Evolutionary conservation across 2,329 filamentous ascomycete genomes (phyloP).

Genomic region (Aspergillus sp.): DNA sequence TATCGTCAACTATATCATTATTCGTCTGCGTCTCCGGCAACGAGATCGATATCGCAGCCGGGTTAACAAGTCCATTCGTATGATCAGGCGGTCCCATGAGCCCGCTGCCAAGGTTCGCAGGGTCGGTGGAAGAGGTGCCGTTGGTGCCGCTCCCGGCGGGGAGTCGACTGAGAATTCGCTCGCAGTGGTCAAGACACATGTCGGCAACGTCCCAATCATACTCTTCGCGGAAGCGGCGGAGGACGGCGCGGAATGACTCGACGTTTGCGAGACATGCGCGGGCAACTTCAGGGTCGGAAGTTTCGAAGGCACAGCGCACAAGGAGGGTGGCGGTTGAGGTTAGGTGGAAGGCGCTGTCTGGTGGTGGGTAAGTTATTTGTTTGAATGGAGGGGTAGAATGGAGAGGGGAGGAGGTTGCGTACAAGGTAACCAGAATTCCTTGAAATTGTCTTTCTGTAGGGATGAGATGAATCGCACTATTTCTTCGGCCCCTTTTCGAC

Average conservation of each 20-base stretch:
- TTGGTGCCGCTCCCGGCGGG: conserved; percentile 28
- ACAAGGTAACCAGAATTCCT: conserved; percentile 55
- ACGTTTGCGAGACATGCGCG: conserved; percentile 49
- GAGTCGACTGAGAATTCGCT: conserved; percentile 44
- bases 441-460: conserved; percentile 47
- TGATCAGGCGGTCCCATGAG: conserved; percentile 18
- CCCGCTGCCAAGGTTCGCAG: conserved; percentile 8
- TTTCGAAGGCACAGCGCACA: conserved; percentile 53
- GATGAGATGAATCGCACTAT: conserved; percentile 52
- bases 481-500: conserved; percentile 44
- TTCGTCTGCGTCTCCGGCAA: conserved; percentile 46
- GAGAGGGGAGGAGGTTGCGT: conserved; percentile 16
- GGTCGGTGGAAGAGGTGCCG: conserved; percentile 3
- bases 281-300: conserved; percentile 47
- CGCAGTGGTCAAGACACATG: conserved; percentile 53
- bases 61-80: conserved; percentile 33
- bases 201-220: conserved; percentile 58
- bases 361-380: conserved; percentile 4
- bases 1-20: conserved; percentile 47
- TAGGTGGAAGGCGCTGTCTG: conserved; percentile 53
- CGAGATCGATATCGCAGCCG: conserved; percentile 40
- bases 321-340: conserved; percentile 56
- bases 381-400: neutral
- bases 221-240: conserved; percentile 49
- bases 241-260: conserved; percentile 48